Percentiles rank a stretch among this genome's conserved stretches.
phyloP scores from a whole-genome alignment of 164 flowering plant genomes.

The Piper longum region DNA sequence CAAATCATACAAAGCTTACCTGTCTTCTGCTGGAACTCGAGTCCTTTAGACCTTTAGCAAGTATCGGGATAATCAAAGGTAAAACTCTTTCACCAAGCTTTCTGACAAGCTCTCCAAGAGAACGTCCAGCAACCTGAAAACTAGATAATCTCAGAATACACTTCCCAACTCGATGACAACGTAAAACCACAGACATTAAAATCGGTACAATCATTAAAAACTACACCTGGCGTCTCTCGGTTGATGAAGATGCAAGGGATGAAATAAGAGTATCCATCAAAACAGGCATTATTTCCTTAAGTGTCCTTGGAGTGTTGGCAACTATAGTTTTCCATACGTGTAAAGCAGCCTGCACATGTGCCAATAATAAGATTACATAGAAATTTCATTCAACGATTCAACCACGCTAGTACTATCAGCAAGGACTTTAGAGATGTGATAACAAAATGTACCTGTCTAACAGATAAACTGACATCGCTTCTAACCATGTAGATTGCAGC shows the following conservation, averaged over 20 bases:
- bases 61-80: slow-evolving; percentile 80
- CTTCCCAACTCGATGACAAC: background rate
- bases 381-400: background rate
- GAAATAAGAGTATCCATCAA: slow-evolving; percentile 78
- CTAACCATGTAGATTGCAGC: slow-evolving; percentile 99
- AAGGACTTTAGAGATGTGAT: background rate
- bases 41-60: slow-evolving; percentile 70
- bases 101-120: slow-evolving; percentile 94
- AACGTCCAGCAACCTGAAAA: slow-evolving; percentile 76
- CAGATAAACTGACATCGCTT: slow-evolving; percentile 86
- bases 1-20: slow-evolving; percentile 25
- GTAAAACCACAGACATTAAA: background rate
- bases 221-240: slow-evolving; percentile 94
- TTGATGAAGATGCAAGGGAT: slow-evolving; percentile 92
- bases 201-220: background rate
- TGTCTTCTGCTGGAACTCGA: slow-evolving; percentile 76
- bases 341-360: slow-evolving; percentile 68
- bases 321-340: slow-evolving; percentile 99
- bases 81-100: slow-evolving; percentile 99
- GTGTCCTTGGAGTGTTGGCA: slow-evolving; percentile 94
- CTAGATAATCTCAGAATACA: background rate
- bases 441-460: slow-evolving; percentile 65
- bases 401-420: background rate
- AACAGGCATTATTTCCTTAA: slow-evolving; percentile 96
- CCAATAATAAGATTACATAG: background rate